These are phyloP conservation scores for Urostyla sp. DNA, from an alignment of 73 alveolate genomes.

Conservation along the genomic window DNA sequence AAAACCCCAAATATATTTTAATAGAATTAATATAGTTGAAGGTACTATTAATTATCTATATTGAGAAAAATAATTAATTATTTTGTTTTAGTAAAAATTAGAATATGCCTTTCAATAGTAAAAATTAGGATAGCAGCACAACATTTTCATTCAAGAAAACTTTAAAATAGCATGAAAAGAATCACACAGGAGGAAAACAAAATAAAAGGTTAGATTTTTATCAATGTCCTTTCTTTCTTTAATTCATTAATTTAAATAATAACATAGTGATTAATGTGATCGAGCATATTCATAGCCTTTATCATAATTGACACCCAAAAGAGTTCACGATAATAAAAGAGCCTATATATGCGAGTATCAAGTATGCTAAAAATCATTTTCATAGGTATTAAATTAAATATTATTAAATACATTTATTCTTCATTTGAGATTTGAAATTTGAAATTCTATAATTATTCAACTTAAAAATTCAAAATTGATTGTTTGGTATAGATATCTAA, in stretches of 20 bases:
- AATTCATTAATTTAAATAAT: too few relatives aligned
- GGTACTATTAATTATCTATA: too few relatives aligned
- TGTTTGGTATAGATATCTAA: conserved; percentile 22
- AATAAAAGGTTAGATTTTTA: conserved; percentile 70
- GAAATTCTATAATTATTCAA: too few relatives aligned
- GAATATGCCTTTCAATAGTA: too few relatives aligned
- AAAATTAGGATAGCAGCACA: conserved; percentile 84
- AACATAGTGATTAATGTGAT: not conserved
- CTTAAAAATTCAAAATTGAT: too few relatives aligned
- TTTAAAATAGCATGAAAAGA: conserved; percentile 79
- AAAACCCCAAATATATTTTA: too few relatives aligned
- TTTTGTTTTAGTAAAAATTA: too few relatives aligned
- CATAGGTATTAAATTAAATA: conserved; percentile 1
- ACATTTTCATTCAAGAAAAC: conserved; percentile 80
- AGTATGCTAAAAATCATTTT: conserved; percentile 45
- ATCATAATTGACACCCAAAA: conserved; percentile 42
- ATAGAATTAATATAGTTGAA: too few relatives aligned
- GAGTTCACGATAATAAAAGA: conserved; percentile 60
- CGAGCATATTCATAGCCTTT: conserved; percentile 51
- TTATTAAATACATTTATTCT: too few relatives aligned
- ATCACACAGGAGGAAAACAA: conserved; percentile 90
- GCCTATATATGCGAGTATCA: conserved; percentile 45
- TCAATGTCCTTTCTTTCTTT: too few relatives aligned
- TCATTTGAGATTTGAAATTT: too few relatives aligned
- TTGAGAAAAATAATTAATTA: too few relatives aligned